Conservation (phyloP, 805 yeast genomes). For the Kazachstania psychrophila region DNA sequence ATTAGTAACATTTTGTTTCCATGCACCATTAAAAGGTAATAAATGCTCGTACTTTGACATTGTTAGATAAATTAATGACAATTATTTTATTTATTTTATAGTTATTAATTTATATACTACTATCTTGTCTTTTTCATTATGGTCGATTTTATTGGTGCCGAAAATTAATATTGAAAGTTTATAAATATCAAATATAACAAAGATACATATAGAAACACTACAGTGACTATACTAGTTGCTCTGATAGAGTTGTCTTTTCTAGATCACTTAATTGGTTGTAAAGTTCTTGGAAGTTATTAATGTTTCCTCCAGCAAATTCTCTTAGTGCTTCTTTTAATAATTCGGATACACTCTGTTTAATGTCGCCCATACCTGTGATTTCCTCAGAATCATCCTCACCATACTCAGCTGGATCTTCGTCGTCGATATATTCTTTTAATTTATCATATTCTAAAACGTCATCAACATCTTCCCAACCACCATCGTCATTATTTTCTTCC, state of each 20-base stretch:
- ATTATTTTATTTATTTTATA: too few relatives aligned
- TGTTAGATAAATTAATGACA: too few relatives aligned
- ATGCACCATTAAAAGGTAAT: slow-evolving; percentile 65
- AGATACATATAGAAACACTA: too few relatives aligned
- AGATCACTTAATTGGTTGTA: slow-evolving; percentile 42
- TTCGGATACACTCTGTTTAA: slow-evolving; percentile 24
- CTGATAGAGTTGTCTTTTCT: slow-evolving; percentile 47
- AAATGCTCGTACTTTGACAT: slow-evolving; percentile 39
- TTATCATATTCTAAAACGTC: slow-evolving; percentile 60
- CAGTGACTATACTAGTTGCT: slow-evolving; percentile 18
- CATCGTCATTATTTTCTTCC: slow-evolving; percentile 36
- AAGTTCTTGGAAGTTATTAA: slow-evolving; percentile 42
- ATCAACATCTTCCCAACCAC: slow-evolving; percentile 73
- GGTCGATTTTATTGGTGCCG: too few relatives aligned
- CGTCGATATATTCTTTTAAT: slow-evolving; percentile 39
- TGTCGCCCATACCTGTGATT: slow-evolving; percentile 10
- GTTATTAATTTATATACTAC: too few relatives aligned
- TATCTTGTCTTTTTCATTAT: too few relatives aligned
- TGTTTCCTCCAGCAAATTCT: slow-evolving; percentile 42
- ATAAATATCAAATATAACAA: too few relatives aligned
- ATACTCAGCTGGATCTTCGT: slow-evolving; percentile 18
- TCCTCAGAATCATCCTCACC: slow-evolving; percentile 13
- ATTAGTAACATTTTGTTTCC: slow-evolving; percentile 70
- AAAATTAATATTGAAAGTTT: too few relatives aligned
- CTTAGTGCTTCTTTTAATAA: slow-evolving; percentile 45